phyloP scores from a whole-genome alignment of 768 basidiomycete genomes.

The Guyanaporus albipodus region DNA sequence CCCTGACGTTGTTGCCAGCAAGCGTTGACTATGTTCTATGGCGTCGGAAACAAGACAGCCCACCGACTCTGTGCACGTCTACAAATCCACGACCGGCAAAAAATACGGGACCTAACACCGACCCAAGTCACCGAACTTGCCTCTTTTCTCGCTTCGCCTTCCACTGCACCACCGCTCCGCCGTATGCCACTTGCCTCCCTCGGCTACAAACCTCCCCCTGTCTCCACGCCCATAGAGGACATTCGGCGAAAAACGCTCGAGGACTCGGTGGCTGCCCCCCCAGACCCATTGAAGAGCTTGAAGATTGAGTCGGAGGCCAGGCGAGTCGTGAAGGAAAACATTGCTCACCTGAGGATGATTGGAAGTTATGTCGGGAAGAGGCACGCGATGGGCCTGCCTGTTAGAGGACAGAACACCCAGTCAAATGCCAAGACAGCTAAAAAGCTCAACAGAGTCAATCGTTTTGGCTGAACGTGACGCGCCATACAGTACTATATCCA shows the following conservation, averaged over 20 bases:
- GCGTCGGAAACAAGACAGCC: constrained; percentile 73
- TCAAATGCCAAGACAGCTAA: constrained; percentile 87
- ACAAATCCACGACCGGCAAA: constrained; percentile 83
- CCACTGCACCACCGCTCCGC: constrained; percentile 64
- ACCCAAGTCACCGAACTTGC: constrained; percentile 89
- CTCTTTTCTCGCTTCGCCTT: constrained; percentile 89
- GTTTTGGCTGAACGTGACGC: constrained; percentile 39
- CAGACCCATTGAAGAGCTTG: constrained; percentile 67
- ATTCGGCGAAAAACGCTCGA: constrained; percentile 27
- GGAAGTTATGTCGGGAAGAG: constrained; percentile 91
- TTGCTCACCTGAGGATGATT: constrained; percentile 89
- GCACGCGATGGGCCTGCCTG: constrained; percentile 91
- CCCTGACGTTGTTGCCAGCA: constrained; percentile 45
- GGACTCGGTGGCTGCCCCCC: constrained; percentile 34
- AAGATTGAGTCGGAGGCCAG: constrained; percentile 87
- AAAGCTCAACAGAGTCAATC: constrained; percentile 83
- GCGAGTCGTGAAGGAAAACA: constrained; percentile 82
- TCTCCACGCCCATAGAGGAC: constrained; percentile 32
- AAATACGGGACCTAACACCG: constrained; percentile 77
- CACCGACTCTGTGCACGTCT: constrained; percentile 86
- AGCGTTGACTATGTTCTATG: constrained; percentile 89
- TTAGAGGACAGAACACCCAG: constrained; percentile 91
- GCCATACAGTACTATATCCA: constrained; percentile 11
- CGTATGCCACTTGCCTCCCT: constrained; percentile 62
- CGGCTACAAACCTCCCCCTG: constrained; percentile 46